A percentile compares a stretch with the other conserved stretches of the same genome.
These are phyloP conservation scores for Tulasnella sp. DNA, from an alignment of 768 basidiomycete genomes.

Conservation along the genomic window DNA sequence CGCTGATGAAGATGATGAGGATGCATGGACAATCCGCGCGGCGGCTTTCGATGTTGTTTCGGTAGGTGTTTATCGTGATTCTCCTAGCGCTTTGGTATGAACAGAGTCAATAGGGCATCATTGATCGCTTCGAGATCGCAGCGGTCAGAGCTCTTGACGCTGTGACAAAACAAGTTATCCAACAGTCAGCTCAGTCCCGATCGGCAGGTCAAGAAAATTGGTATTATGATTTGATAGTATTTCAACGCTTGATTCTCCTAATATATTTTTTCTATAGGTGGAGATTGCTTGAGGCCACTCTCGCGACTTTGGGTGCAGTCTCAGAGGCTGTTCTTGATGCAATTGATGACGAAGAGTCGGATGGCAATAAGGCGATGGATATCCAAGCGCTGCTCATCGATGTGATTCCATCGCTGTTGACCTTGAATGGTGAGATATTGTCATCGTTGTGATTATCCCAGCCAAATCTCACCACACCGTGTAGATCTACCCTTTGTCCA, in stretches of 20 bases:
- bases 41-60: slow-evolving; percentile 73
- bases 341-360: slow-evolving; percentile 62
- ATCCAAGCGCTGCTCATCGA: slow-evolving; percentile 61
- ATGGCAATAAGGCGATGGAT: slow-evolving; percentile 62
- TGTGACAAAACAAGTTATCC: slow-evolving; percentile 42
- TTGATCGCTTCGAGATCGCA: slow-evolving; percentile 41
- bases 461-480: neutral
- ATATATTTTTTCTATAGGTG: slow-evolving; percentile 43
- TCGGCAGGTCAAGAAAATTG: slow-evolving; percentile 48
- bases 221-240: slow-evolving; percentile 25
- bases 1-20: slow-evolving; percentile 89
- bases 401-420: slow-evolving; percentile 65
- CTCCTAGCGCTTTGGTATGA: too few species aligned
- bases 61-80: slow-evolving; percentile 31
- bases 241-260: neutral
- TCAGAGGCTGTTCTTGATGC: slow-evolving; percentile 62
- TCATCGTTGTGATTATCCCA: neutral
- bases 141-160: slow-evolving; percentile 42
- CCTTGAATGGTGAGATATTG: slow-evolving; percentile 45
- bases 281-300: slow-evolving; percentile 75
- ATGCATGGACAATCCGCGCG: slow-evolving; percentile 70
- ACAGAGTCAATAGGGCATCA: slow-evolving; percentile 38
- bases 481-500: slow-evolving; percentile 85
- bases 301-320: slow-evolving; percentile 72
- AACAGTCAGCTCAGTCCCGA: slow-evolving; percentile 41